Base-by-base conservation (phyloP, 1,284 basidiomycete genomes). In the Leucocoprinus gongylophorus region DNA sequence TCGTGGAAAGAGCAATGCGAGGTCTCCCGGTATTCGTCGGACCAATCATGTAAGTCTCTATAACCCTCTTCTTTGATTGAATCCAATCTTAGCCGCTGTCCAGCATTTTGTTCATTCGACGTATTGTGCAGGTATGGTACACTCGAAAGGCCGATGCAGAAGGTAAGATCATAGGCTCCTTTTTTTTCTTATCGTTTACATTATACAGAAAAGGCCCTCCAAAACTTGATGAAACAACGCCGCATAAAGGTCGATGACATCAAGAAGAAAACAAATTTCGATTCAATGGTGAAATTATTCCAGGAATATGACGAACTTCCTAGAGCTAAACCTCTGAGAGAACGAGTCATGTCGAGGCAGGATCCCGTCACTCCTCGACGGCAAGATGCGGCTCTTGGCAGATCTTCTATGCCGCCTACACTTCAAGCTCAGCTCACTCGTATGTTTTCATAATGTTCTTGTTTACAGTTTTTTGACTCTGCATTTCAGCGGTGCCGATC, bases 181-280 rank as follows among this genome's bases (percentile, higher is more conserved):
- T 20, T 8, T 21, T n/a, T n/a, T 6, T 5, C 12, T n/a, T 21
- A 23, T 37, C 79, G 67, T 32, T 39, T 18, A 8, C 15, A 35
- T 33, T 21, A 18, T 47, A 23, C 54, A 94, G 95, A 98, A 66
- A 88, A 82, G 62, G 83, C 85, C 10, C 73, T 99, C 15, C 83
- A 85, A 54, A 66, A 72, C 0, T 74, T 97, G 10, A 78, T 90
- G 58, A 85, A 85, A 62, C 76, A 88, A 62, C 92, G 95, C 60
- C 83, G 89, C 33, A 79, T 80, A 37, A 95, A 92, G 65, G 80
- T 99, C 28, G 95, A 97, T 59, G 95, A 97, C 63, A 90, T 99
- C 61, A 99, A 99, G 75, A 90, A 92, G 70, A 93, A 91, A 61
- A 97, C 94, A 0, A 95, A 95, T 61, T 99, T 91, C 68, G 93